These are phyloP conservation scores for Dimargaris cristalligena DNA, from an alignment of 192 early-diverging fungal genomes.

Conservation along the genomic window DNA sequence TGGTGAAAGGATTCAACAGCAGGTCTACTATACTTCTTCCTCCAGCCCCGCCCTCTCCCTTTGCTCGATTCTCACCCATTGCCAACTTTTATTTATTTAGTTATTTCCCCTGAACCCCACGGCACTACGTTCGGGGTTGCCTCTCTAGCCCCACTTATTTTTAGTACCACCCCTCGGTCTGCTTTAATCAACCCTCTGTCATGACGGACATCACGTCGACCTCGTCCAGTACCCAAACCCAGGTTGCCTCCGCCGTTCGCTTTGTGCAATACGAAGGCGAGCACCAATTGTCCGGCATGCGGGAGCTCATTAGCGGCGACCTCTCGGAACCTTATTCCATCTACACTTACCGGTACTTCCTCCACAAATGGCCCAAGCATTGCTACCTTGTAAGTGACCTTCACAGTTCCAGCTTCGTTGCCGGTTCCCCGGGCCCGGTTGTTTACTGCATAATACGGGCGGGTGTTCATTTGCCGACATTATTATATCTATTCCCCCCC, in stretches of 20 bases:
- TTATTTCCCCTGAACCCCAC: background rate
- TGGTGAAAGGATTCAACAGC: too few species aligned
- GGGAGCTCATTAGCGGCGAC: conserved; percentile 74
- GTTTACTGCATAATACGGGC: too few species aligned
- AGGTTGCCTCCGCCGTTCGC: conserved; percentile 1
- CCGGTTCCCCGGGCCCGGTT: too few species aligned
- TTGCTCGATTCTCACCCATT: too few species aligned
- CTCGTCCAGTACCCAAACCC: background rate
- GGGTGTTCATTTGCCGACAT: too few species aligned
- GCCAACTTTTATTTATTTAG: background rate
- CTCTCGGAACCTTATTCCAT: conserved; percentile 94
- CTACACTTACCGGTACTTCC: conserved; percentile 93
- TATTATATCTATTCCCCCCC: too few species aligned
- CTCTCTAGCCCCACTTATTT: background rate
- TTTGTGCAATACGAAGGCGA: conserved; percentile 58
- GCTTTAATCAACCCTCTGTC: background rate
- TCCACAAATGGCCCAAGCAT: conserved; percentile 80
- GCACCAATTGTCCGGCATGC: conserved; percentile 56
- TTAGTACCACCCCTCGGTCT: too few species aligned
- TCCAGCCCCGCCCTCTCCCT: too few species aligned
- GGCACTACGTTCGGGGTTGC: background rate
- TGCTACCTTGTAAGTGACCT: conserved; percentile 56
- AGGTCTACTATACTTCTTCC: too few species aligned
- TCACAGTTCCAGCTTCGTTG: too few species aligned
- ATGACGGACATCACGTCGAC: background rate